A percentile compares a stretch with the other conserved stretches of the same genome.
Evolutionary conservation across 2,329 filamentous ascomycete genomes (phyloP).

Genomic region (Camptophora hylomeconis): DNA sequence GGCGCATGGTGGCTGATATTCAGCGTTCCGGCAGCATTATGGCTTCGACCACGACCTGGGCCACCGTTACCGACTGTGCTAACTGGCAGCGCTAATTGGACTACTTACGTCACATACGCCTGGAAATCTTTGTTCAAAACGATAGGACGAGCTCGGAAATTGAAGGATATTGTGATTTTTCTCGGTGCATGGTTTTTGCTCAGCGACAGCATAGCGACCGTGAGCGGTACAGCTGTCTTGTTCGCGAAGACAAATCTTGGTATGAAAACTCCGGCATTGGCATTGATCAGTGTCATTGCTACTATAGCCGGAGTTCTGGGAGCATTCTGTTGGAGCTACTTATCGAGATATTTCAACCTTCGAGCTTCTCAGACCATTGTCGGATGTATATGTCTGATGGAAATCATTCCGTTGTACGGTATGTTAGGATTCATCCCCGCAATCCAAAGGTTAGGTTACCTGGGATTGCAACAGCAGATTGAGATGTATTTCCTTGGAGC

Average conservation of each 20-base stretch:
- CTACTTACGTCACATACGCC: conserved; percentile 64
- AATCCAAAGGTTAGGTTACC: conserved; percentile 57
- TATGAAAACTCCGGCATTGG: conserved; percentile 79
- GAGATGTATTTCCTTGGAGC: conserved; percentile 91
- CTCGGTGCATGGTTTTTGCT: conserved; percentile 87
- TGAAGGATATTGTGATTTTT: conserved; percentile 75
- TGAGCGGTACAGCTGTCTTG: conserved; percentile 87
- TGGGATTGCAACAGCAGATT: conserved; percentile 86
- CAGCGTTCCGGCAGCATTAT: conserved; percentile 74
- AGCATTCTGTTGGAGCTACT: conserved; percentile 75
- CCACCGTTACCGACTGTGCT: conserved; percentile 51
- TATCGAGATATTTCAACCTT: conserved; percentile 58
- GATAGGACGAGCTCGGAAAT: conserved; percentile 54
- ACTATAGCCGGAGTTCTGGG: conserved; percentile 74
- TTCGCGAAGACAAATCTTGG: conserved; percentile 88
- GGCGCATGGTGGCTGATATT: conserved; percentile 90
- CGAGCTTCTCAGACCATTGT: conserved; percentile 79
- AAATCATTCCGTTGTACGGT: conserved; percentile 85
- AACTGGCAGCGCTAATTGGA: conserved; percentile 36
- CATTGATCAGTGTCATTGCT: conserved; percentile 85
- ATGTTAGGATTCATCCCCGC: conserved; percentile 76
- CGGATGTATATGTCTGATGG: conserved; percentile 80
- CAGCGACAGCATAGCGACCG: conserved; percentile 86
- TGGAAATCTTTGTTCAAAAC: conserved; percentile 82
- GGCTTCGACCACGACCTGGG: conserved; percentile 77